Evolutionary conservation across 2,329 filamentous ascomycete genomes (phyloP), one percentile per base, ranked within the genome.

Genomic region (Hysterium pulicare): DNA sequence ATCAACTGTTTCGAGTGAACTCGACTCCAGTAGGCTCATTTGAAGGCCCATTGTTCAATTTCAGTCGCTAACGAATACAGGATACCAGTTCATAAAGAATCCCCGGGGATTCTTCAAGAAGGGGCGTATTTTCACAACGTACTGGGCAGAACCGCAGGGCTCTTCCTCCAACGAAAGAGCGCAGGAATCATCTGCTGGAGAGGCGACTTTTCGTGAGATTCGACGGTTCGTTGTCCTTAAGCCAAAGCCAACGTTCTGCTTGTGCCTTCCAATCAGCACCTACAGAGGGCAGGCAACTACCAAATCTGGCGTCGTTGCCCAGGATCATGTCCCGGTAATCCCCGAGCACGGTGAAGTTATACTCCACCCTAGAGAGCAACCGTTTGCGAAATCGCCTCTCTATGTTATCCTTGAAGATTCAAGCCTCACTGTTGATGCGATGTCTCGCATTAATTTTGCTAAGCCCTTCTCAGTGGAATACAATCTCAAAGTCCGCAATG

Each of bases 401-500:
- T 54, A 56, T 16, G 59, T 72, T 9, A n/a, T n/a, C n/a, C n/a
- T n/a, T n/a, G 31, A 48, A 6, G 54, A 60, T 2, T 47, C 40
- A 13, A 38, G 48, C 2, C 53, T 68, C 24, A 56, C 44, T 11
- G 49, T 72, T 1, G 51, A 67, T 13, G 9, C 26, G 0, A 55
- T 58, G 42, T 71, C 67, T 13, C 58, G 67, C 4, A 45, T 71
- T 5, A 68, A 71, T 28, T 70, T 70, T 36, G 64, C 58, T 2
- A 70, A 71, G 35, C 41, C 45, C n/a, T 66, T 67, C 47, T 68
- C 63, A 0, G 61, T 72, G 13, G 65, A 72, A 39, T 62, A 71
- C 39, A 70, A 71, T 41, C 47, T 67, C 24, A 70, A 65, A 42
- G 64, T 69, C 1, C 55, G 63, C 9, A 54, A 64, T 1, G 54